Base-by-base conservation (phyloP, 148 eudicot species). In the Beta vulgaris region DNA sequence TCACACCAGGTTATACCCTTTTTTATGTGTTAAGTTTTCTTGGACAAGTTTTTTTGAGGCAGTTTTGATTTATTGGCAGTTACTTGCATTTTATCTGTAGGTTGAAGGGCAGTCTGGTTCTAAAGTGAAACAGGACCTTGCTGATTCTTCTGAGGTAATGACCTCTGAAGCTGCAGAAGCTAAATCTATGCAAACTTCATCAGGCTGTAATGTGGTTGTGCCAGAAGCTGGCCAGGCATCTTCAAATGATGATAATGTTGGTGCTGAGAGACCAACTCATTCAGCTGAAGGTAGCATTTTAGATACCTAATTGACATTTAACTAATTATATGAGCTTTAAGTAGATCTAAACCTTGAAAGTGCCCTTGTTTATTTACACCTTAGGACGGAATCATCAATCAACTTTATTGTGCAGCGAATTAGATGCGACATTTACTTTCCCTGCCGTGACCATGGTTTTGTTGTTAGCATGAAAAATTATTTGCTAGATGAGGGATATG, bases 1-100 rank as follows among this genome's bases (percentile, higher is more conserved):
- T 75, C 80, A 42, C 79, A 77, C 58, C 87, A 91, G 98, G 98
- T 88, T 23, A 36, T 51, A 28, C 63, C 65, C 32, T 43, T 44
- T 60, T 49, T 69, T 71, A n/a, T 18, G 53, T 70, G 35, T 67
- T 67, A n/a, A n/a, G 40, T 59, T 14, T 48, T 53, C 31, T 46
- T 23, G 32, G 31, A n/a, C n/a, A 23, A 3, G 54, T 73, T 65
- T 42, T 26, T 59, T 15, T 36, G 16, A 37, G 10, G 55, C 21
- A 43, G 51, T n/a, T 37, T 67, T 63, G 7, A 16, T 76, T 23
- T 40, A 16, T 79, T 74, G 21, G 40, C 32, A 18, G 37, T 48
- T 1, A n/a, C 48, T 73, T 79, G 25, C 21, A 29, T 43, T 42
- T 35, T 53, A 6, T 75, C 39, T 78, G 40, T 58, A 90, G 96